Conservation (phyloP, 2,329 filamentous ascomycete genomes). For the Exophiala bonariae region DNA sequence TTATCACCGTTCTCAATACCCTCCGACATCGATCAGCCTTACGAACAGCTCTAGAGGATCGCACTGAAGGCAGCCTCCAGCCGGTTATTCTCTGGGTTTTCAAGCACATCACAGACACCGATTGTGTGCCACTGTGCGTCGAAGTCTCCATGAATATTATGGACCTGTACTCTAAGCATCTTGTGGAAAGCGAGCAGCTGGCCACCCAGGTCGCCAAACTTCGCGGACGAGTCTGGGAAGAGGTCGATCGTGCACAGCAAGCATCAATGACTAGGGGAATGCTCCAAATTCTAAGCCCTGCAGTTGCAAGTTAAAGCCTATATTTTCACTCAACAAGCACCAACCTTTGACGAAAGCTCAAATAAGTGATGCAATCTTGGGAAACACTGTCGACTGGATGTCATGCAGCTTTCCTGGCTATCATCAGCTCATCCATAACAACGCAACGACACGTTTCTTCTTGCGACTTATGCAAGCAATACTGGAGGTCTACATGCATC, state of each 20-base stretch:
- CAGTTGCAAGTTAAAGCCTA: slow-evolving; percentile 4
- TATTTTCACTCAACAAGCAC: too few relatives aligned
- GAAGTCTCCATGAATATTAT: slow-evolving; percentile 80
- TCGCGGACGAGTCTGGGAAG: slow-evolving; percentile 68
- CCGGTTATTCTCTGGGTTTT: slow-evolving; percentile 83
- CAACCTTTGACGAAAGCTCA: too few relatives aligned
- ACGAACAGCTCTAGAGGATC: slow-evolving; percentile 72
- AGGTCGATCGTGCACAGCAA: slow-evolving; percentile 80
- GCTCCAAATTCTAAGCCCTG: slow-evolving; percentile 64
- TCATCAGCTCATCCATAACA: too few relatives aligned
- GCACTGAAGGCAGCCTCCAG: slow-evolving; percentile 78
- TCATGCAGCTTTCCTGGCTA: too few relatives aligned
- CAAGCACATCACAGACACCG: slow-evolving; percentile 75
- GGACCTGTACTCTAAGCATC: slow-evolving; percentile 82
- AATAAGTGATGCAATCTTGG: too few relatives aligned
- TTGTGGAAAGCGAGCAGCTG: slow-evolving; percentile 72
- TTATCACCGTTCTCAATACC: slow-evolving; percentile 78
- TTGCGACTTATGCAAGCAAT: too few relatives aligned
- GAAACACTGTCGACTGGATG: too few relatives aligned
- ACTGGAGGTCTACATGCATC: too few relatives aligned
- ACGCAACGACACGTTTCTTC: too few relatives aligned
- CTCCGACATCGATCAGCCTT: slow-evolving; percentile 86
- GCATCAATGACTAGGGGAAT: slow-evolving; percentile 83
- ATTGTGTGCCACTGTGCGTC: slow-evolving; percentile 73
- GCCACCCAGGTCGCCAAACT: slow-evolving; percentile 69